phyloP scores from a whole-genome alignment of 2,329 filamentous ascomycete genomes.

The Calonectria hawksworthii region DNA sequence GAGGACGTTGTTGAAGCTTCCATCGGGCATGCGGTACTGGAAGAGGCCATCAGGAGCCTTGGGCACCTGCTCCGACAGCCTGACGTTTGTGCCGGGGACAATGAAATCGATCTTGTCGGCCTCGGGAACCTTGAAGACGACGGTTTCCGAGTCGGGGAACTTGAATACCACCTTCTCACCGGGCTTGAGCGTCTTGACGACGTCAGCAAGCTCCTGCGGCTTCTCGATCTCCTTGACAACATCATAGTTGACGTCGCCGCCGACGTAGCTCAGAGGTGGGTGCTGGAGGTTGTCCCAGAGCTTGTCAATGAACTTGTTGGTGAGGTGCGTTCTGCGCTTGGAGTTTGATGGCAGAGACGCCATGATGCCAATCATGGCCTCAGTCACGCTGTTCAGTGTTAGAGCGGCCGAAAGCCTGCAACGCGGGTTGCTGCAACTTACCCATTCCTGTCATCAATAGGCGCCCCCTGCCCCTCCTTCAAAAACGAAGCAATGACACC shows the following conservation, averaged over 20 bases:
- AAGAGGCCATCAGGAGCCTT: slow-evolving; percentile 52
- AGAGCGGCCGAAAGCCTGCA: neutral
- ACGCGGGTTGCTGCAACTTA: slow-evolving; percentile 32
- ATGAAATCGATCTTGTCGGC: slow-evolving; percentile 56
- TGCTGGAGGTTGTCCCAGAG: slow-evolving; percentile 69
- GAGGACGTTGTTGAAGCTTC: slow-evolving; percentile 68
- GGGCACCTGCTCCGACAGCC: slow-evolving; percentile 53
- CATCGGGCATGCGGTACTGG: slow-evolving; percentile 55
- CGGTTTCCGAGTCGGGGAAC: slow-evolving; percentile 42
- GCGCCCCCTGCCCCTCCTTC: slow-evolving; percentile 57
- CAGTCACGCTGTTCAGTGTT: slow-evolving; percentile 51
- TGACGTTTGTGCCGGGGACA: slow-evolving; percentile 53
- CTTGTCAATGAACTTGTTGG: slow-evolving; percentile 61
- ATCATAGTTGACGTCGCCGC: slow-evolving; percentile 57
- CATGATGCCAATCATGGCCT: slow-evolving; percentile 52
- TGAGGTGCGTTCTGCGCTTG: neutral
- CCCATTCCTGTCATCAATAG: slow-evolving; percentile 70
- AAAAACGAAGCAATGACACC: neutral
- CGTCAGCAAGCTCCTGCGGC: neutral
- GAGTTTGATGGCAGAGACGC: neutral
- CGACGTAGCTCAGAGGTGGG: slow-evolving; percentile 62
- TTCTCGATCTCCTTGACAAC: slow-evolving; percentile 37
- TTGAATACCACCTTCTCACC: neutral
- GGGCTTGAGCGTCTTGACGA: neutral
- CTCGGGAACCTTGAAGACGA: slow-evolving; percentile 37